Conservation (phyloP, 2,329 filamentous ascomycete genomes). For the Arthrobotrys pseudoclavata region DNA sequence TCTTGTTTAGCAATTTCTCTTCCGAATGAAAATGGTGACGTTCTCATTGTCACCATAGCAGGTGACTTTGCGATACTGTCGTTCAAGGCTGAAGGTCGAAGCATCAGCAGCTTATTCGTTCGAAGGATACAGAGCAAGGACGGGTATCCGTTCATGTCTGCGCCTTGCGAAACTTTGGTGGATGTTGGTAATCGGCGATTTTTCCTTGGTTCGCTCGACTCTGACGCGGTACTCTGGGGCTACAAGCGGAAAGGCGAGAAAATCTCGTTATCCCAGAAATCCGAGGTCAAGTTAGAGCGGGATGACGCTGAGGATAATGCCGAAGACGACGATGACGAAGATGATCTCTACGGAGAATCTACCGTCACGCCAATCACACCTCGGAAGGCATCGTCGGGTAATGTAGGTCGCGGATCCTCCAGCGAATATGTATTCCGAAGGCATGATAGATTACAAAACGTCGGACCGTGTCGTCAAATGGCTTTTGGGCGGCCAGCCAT, state of each 20-base stretch:
- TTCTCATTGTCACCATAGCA: slow-evolving; percentile 83
- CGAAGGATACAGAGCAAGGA: slow-evolving; percentile 74
- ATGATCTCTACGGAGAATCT: slow-evolving; percentile 76
- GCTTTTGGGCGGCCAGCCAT: slow-evolving; percentile 74
- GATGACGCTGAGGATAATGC: slow-evolving; percentile 72
- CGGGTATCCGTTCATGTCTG: slow-evolving; percentile 74
- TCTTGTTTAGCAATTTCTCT: slow-evolving; percentile 82
- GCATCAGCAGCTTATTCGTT: slow-evolving; percentile 87
- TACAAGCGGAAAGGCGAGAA: slow-evolving; percentile 71
- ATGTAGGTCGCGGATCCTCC: slow-evolving; percentile 67
- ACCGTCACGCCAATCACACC: slow-evolving; percentile 66
- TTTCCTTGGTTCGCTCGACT: slow-evolving; percentile 87
- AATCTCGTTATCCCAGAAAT: slow-evolving; percentile 68
- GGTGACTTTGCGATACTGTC: slow-evolving; percentile 81
- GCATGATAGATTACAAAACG: slow-evolving; percentile 81
- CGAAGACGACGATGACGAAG: slow-evolving; percentile 69
- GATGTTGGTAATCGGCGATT: slow-evolving; percentile 77
- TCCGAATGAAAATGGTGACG: slow-evolving; percentile 81
- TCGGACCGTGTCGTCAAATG: slow-evolving; percentile 83
- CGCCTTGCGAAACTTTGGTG: slow-evolving; percentile 76
- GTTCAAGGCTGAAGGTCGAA: slow-evolving; percentile 90
- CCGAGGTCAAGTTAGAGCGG: slow-evolving; percentile 74
- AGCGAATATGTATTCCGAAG: slow-evolving; percentile 80
- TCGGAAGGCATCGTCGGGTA: slow-evolving; percentile 64
- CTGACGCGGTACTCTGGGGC: slow-evolving; percentile 83